phyloP scores from a whole-genome alignment of 2,329 filamentous ascomycete species.

The Ascochyta lentis region DNA sequence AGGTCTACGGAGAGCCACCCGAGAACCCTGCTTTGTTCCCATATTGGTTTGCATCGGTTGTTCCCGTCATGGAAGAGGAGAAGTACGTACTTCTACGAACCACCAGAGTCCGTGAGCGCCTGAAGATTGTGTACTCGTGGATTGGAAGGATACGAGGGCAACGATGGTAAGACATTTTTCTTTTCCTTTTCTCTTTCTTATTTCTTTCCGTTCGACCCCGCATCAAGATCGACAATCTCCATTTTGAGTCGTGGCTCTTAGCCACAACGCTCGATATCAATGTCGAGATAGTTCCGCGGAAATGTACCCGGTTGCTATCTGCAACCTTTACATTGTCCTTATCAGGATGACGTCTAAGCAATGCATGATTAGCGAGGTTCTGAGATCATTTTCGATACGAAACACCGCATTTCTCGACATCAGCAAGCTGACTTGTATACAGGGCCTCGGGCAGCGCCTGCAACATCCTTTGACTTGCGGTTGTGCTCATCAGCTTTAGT shows the following conservation, averaged over 20 bases:
- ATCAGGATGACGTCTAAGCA: neutral
- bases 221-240: slow-evolving; percentile 10
- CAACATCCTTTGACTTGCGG: slow-evolving; percentile 45
- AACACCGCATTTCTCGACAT: neutral
- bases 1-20: slow-evolving; percentile 79
- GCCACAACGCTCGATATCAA: too few relatives aligned
- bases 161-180: slow-evolving; percentile 66
- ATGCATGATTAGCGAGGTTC: too few relatives aligned
- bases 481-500: slow-evolving; percentile 31
- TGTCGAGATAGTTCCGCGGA: neutral
- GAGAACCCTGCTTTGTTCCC: slow-evolving; percentile 78
- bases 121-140: slow-evolving; percentile 86
- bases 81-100: slow-evolving; percentile 79
- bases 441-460: slow-evolving; percentile 44
- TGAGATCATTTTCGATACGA: too few relatives aligned
- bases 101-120: slow-evolving; percentile 76
- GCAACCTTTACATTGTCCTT: neutral
- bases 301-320: neutral
- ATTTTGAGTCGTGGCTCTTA: neutral
- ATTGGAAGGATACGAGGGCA: slow-evolving; percentile 73
- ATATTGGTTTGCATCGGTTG: slow-evolving; percentile 87
- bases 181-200: neutral
- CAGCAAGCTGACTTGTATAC: neutral
- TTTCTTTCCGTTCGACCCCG: neutral
- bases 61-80: slow-evolving; percentile 78